These are phyloP conservation scores for Volvariella surrecta DNA, from an alignment of 1,284 basidiomycete genomes.

Conservation along the genomic window DNA sequence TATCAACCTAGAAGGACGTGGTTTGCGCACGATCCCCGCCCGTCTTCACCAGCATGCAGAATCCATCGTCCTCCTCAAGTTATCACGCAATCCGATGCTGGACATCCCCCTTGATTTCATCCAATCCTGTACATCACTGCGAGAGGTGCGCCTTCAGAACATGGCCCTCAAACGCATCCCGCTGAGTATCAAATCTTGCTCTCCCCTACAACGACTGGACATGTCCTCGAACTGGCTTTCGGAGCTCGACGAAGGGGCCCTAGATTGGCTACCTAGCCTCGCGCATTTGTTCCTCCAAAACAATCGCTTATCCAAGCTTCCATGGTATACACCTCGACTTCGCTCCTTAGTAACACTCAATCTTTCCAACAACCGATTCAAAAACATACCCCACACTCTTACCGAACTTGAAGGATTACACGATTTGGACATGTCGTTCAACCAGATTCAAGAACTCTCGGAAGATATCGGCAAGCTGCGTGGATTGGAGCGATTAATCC, in stretches of 20 bases:
- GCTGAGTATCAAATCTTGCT: slow-evolving; percentile 71
- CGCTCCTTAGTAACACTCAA: slow-evolving; percentile 74
- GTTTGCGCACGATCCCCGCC: slow-evolving; percentile 88
- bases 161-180: slow-evolving; percentile 96
- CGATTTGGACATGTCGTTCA: slow-evolving; percentile 95
- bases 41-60: slow-evolving; percentile 84
- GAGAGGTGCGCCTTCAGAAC: slow-evolving; percentile 84
- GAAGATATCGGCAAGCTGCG: slow-evolving; percentile 70
- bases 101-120: slow-evolving; percentile 97
- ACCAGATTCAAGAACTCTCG: slow-evolving; percentile 79
- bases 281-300: slow-evolving; percentile 80
- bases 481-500: slow-evolving; percentile 69
- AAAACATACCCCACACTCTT: slow-evolving; percentile 71
- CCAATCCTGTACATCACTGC: slow-evolving; percentile 79
- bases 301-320: slow-evolving; percentile 86
- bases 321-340: slow-evolving; percentile 78
- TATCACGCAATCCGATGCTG: slow-evolving; percentile 93
- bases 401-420: slow-evolving; percentile 67
- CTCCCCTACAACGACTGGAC: slow-evolving; percentile 78
- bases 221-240: slow-evolving; percentile 90
- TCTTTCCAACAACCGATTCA: slow-evolving; percentile 96
- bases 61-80: slow-evolving; percentile 79
- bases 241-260: slow-evolving; percentile 80
- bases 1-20: slow-evolving; percentile 79
- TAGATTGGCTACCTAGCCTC: slow-evolving; percentile 75